A percentile compares a stretch with the other conserved stretches of the same genome.
These are phyloP conservation scores for Leucaena leucocephala DNA, from an alignment of 306 rosid species.

Conservation along the genomic window DNA sequence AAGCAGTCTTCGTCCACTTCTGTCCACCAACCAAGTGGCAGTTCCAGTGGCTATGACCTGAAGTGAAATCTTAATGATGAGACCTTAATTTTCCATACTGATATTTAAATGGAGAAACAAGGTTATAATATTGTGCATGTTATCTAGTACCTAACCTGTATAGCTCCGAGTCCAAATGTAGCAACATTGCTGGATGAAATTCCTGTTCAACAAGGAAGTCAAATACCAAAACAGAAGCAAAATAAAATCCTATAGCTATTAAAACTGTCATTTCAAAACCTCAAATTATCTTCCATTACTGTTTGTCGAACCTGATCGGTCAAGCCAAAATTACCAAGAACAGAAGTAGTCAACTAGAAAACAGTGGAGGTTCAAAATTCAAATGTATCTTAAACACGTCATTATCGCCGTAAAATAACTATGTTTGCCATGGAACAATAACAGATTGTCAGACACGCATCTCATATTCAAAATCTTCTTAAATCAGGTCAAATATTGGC, in stretches of 20 bases:
- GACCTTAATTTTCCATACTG: slow-evolving; percentile 17
- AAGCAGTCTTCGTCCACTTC: slow-evolving; percentile 74
- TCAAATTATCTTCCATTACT: slow-evolving; percentile 27
- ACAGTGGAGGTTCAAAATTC: background rate
- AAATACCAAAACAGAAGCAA: slow-evolving; percentile 29
- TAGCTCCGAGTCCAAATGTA: slow-evolving; percentile 72
- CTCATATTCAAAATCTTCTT: slow-evolving; percentile 28
- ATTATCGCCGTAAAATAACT: background rate
- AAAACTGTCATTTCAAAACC: background rate
- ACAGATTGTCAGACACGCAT: slow-evolving; percentile 2
- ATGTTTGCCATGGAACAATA: background rate
- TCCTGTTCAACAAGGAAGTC: slow-evolving; percentile 54
- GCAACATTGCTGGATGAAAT: slow-evolving; percentile 66
- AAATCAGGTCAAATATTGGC: background rate
- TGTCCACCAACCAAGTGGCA: slow-evolving; percentile 80
- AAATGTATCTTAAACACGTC: background rate
- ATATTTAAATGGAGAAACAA: slow-evolving; percentile 7
- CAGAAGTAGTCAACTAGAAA: background rate
- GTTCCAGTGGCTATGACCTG: slow-evolving; percentile 73
- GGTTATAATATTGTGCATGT: slow-evolving; percentile 11
- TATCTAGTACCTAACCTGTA: slow-evolving; percentile 54
- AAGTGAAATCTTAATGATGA: slow-evolving; percentile 27
- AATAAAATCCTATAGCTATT: slow-evolving; percentile 10
- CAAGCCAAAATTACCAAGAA: background rate
- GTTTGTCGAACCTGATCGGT: slow-evolving; percentile 7